Evolutionary conservation across 2,329 filamentous ascomycete species (phyloP).

Genomic region (Phialemoniopsis sp.): DNA sequence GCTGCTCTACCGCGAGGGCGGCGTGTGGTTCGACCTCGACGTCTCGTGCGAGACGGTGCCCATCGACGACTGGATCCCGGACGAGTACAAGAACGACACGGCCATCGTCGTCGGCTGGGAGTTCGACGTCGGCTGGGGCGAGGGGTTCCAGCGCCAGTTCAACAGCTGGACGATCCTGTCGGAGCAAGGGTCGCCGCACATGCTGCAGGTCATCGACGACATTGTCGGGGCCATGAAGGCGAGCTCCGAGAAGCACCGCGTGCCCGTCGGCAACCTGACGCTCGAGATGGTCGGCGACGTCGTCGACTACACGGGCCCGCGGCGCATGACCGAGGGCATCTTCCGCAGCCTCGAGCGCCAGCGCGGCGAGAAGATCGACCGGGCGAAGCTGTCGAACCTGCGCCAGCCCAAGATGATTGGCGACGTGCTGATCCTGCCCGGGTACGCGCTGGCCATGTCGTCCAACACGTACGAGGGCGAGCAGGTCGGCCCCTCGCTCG

Average conservation of each 20-base stretch:
- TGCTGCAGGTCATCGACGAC: slow-evolving; percentile 19
- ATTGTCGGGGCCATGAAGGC: slow-evolving; percentile 14
- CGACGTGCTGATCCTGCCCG: slow-evolving; percentile 14
- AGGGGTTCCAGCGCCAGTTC: slow-evolving; percentile 23
- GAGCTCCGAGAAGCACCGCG: slow-evolving; percentile 2
- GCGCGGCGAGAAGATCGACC: slow-evolving; percentile 7
- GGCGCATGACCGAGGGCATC: slow-evolving; percentile 24
- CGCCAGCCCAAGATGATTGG: slow-evolving; percentile 11
- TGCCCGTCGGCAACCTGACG: slow-evolving; percentile 1
- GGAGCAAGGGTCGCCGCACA: slow-evolving; percentile 22
- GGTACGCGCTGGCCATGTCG: slow-evolving; percentile 14
- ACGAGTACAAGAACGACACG: slow-evolving; percentile 8
- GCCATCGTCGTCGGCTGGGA: slow-evolving; percentile 25
- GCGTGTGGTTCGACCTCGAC: slow-evolving; percentile 56
- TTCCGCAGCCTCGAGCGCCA: slow-evolving; percentile 16
- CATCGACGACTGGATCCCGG: slow-evolving; percentile 28
- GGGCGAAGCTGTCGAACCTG: slow-evolving; percentile 8
- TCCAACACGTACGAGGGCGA: slow-evolving; percentile 10
- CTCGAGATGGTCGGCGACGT: slow-evolving; percentile 16
- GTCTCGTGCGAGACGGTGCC: slow-evolving; percentile 42
- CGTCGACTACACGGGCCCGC: slow-evolving; percentile 21
- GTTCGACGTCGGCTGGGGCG: slow-evolving; percentile 20
- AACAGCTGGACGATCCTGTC: slow-evolving; percentile 29
- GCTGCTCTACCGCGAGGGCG: slow-evolving; percentile 23
- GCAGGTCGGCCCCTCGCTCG: slow-evolving; percentile 1